Evolutionary conservation across 176 grass and related monocot genomes (phyloP).

Genomic region (Stipa capillata): DNA sequence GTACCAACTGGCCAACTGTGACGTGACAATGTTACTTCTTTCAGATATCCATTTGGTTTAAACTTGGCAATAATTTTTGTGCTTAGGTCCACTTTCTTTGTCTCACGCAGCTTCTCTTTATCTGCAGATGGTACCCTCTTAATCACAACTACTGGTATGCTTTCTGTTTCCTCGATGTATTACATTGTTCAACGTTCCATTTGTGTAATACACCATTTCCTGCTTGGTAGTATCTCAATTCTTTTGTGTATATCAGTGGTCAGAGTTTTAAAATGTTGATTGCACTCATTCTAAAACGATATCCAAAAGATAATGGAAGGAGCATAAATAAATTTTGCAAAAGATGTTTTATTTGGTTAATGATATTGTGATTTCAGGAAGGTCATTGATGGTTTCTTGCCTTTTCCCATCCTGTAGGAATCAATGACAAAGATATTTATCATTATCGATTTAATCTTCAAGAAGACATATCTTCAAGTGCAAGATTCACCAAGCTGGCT

Average conservation of each 20-base stretch:
- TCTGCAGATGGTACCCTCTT: conserved; percentile 63
- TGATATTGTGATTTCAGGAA: not conserved
- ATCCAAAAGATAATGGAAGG: not conserved
- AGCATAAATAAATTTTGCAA: not conserved
- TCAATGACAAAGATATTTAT: conserved; percentile 45
- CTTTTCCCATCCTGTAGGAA: conserved; percentile 28
- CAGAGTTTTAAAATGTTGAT: not conserved
- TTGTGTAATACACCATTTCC: not conserved
- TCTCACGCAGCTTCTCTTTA: conserved; percentile 17
- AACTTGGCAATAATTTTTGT: not conserved
- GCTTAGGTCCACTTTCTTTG: conserved; percentile 3
- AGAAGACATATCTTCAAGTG: conserved; percentile 41
- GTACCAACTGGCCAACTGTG: not conserved
- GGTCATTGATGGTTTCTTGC: not conserved
- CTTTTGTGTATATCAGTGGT: not conserved
- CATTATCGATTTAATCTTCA: conserved; percentile 46
- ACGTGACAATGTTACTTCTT: not conserved
- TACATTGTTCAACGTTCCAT: not conserved
- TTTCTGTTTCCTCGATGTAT: not conserved
- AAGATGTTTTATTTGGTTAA: not conserved
- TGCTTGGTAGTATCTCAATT: not conserved
- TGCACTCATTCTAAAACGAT: not conserved
- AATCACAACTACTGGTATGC: conserved; percentile 60
- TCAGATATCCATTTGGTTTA: not conserved
- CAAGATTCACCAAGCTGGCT: conserved; percentile 48